phyloP scores from a whole-genome alignment of 306 rosid species.

The Purshia tridentata region DNA sequence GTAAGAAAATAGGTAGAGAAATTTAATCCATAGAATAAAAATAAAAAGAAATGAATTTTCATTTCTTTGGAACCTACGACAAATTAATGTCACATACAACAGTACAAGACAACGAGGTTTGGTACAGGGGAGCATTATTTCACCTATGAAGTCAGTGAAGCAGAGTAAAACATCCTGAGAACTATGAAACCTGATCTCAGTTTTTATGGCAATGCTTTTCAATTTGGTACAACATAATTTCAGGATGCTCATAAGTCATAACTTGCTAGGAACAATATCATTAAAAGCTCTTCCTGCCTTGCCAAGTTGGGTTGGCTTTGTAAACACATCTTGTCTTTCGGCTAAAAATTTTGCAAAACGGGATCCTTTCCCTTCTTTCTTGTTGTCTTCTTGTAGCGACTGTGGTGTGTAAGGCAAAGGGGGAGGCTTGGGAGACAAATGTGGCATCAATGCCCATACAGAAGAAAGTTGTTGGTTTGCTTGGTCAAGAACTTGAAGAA shows the following conservation, averaged over 20 bases:
- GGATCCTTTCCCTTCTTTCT: conserved; percentile 62
- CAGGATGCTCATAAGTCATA: conserved; percentile 39
- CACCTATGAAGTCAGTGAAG: conserved; percentile 5
- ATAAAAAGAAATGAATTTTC: neutral
- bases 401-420: conserved; percentile 44
- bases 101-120: neutral
- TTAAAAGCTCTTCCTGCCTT: conserved; percentile 40
- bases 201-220: conserved; percentile 16
- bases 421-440: conserved; percentile 55
- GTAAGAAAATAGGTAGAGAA: too few species aligned
- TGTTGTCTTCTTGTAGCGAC: conserved; percentile 35
- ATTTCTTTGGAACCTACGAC: neutral
- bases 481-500: conserved; percentile 61
- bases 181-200: neutral
- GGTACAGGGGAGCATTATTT: neutral
- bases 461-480: conserved; percentile 63
- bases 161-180: neutral
- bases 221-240: conserved; percentile 10
- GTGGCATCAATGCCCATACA: conserved; percentile 84
- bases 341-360: conserved; percentile 78
- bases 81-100: neutral
- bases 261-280: conserved; percentile 56
- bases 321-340: conserved; percentile 57
- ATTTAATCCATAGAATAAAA: neutral
- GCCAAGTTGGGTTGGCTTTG: conserved; percentile 36